These are phyloP conservation scores for Rubia tinctorum DNA, from an alignment of 305 asterid species.

Conservation along the genomic window DNA sequence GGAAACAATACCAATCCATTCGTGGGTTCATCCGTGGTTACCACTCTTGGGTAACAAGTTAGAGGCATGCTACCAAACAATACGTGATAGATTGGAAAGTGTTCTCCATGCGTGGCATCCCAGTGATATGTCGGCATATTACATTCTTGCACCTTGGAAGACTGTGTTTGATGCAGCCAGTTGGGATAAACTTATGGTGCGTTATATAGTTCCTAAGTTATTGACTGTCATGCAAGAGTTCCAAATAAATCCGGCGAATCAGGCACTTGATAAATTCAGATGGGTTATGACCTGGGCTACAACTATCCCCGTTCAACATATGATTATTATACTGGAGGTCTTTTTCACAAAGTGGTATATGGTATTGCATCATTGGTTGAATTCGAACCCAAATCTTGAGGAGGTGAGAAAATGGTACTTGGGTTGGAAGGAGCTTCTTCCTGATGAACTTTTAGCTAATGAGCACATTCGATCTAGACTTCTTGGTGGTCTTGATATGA, in stretches of 20 bases:
- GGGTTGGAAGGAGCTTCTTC: conserved; percentile 51
- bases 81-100: conserved; percentile 64
- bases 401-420: conserved; percentile 46
- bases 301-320: conserved; percentile 60
- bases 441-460: conserved; percentile 68
- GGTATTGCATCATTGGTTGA: conserved; percentile 50
- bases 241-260: conserved; percentile 78
- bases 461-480: conserved; percentile 63
- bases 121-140: conserved; percentile 76
- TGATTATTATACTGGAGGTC: conserved; percentile 54
- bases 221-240: conserved; percentile 71
- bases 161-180: conserved; percentile 77
- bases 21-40: conserved; percentile 46
- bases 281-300: conserved; percentile 68
- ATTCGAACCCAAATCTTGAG: conserved; percentile 43
- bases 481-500: conserved; percentile 69
- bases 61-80: conserved; percentile 75
- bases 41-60: conserved; percentile 75
- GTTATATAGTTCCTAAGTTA: conserved; percentile 74
- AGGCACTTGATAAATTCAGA: conserved; percentile 71
- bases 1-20: conserved; percentile 46
- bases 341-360: conserved; percentile 68
- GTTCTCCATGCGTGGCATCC: conserved; percentile 99
- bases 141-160: conserved; percentile 85
- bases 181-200: conserved; percentile 91